These are phyloP conservation scores for Pisolithus microcarpus DNA, from an alignment of 768 basidiomycete species.

Conservation along the genomic window DNA sequence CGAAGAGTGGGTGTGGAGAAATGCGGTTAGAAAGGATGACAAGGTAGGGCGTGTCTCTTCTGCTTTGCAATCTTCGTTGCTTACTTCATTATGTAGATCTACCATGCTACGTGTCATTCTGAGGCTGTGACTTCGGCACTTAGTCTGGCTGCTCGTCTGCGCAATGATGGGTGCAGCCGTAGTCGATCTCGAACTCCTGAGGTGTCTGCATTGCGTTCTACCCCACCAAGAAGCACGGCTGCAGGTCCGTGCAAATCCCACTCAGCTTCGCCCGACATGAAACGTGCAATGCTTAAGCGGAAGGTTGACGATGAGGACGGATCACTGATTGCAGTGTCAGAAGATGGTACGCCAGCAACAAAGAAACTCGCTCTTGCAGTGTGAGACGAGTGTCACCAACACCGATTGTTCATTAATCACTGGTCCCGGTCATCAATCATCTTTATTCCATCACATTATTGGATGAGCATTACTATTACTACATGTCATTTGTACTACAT, in stretches of 20 bases:
- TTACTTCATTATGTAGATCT: conserved; percentile 50
- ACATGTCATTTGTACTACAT: conserved; percentile 21
- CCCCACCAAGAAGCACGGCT: conserved; percentile 29
- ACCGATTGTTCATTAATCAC: too few species aligned
- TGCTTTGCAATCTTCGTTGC: background rate
- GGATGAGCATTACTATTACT: conserved; percentile 12
- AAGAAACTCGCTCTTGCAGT: conserved; percentile 57
- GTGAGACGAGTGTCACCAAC: conserved; percentile 7
- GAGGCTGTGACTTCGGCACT: conserved; percentile 63
- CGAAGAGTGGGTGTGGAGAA: conserved; percentile 97
- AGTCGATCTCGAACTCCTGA: conserved; percentile 81
- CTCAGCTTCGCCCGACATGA: conserved; percentile 49
- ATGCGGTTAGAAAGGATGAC: conserved; percentile 79
- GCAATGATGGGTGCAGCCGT: conserved; percentile 48
- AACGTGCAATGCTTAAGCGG: conserved; percentile 60
- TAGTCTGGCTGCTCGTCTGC: conserved; percentile 60
- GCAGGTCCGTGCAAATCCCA: conserved; percentile 29
- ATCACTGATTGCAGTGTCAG: conserved; percentile 23
- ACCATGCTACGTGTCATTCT: conserved; percentile 90
- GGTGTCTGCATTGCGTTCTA: conserved; percentile 28
- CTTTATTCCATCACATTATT: conserved; percentile 31
- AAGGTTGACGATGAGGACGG: conserved; percentile 56
- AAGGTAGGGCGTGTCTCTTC: conserved; percentile 45
- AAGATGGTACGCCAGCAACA: conserved; percentile 52
- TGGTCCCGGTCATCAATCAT: conserved; percentile 9